Conservation (phyloP, 2,329 filamentous ascomycete genomes). For the Pseudocercospora crystallina region DNA sequence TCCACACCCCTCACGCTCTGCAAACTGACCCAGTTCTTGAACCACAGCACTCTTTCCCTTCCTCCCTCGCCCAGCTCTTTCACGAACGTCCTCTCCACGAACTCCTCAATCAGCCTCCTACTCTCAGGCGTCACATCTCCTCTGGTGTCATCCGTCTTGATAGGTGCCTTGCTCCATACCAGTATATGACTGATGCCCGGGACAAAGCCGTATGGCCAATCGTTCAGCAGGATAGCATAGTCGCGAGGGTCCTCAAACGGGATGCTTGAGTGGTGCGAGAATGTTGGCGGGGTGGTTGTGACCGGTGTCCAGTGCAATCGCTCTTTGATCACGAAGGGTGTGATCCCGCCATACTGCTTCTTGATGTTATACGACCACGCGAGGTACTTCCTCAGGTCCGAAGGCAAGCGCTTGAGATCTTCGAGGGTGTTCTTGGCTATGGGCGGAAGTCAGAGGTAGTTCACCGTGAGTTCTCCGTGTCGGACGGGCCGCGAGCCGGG, state of each 20-base stretch:
- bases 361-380: slow-evolving; percentile 58
- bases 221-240: slow-evolving; percentile 59
- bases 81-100: slow-evolving; percentile 53
- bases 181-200: slow-evolving; percentile 57
- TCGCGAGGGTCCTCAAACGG: slow-evolving; percentile 57
- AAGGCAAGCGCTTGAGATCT: slow-evolving; percentile 59
- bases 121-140: slow-evolving; percentile 55
- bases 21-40: slow-evolving; percentile 63
- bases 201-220: slow-evolving; percentile 63
- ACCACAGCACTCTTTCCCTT: slow-evolving; percentile 57
- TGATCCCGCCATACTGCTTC: slow-evolving; percentile 55
- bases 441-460: too few relatives aligned
- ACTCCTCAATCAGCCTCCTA: slow-evolving; percentile 48
- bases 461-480: background rate
- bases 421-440: slow-evolving; percentile 53
- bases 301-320: slow-evolving; percentile 54
- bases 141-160: slow-evolving; percentile 45
- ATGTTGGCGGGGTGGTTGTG: slow-evolving; percentile 30
- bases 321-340: slow-evolving; percentile 56
- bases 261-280: slow-evolving; percentile 45
- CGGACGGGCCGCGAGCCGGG: background rate
- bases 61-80: slow-evolving; percentile 36
- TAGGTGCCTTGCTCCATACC: slow-evolving; percentile 57
- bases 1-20: slow-evolving; percentile 61
- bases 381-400: slow-evolving; percentile 60